Conservation (phyloP, 2,329 filamentous ascomycete genomes). For the Alternaria alternata region DNA sequence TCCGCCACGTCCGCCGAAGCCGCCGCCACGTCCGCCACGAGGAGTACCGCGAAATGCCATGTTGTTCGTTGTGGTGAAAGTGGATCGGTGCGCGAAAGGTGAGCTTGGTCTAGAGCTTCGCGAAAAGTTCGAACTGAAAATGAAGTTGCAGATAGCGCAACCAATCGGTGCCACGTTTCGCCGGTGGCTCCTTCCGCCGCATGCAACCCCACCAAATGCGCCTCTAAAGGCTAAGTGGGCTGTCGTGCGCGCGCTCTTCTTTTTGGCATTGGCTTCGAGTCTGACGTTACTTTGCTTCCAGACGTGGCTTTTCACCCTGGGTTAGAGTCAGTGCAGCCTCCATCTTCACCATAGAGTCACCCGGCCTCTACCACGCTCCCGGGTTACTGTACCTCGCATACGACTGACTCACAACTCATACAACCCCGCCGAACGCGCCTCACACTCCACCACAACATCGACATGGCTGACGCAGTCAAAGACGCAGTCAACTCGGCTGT, state of each 20-base stretch:
- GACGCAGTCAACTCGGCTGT: conserved; percentile 59
- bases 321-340: conserved; percentile 13
- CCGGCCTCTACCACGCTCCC: conserved; percentile 7
- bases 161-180: conserved; percentile 41
- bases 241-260: conserved; percentile 32
- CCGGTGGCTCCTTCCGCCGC: conserved; percentile 26
- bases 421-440: conserved; percentile 27
- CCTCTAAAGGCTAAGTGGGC: conserved; percentile 31
- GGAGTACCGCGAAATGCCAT: conserved; percentile 69
- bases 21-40: conserved; percentile 52
- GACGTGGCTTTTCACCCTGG: conserved; percentile 12
- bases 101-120: conserved; percentile 37
- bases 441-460: conserved; percentile 31
- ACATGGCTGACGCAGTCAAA: conserved; percentile 60
- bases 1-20: conserved; percentile 62
- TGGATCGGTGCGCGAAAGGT: conserved; percentile 38
- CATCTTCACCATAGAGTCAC: neutral
- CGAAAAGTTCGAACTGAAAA: conserved; percentile 39
- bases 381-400: conserved; percentile 7
- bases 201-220: conserved; percentile 37
- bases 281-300: conserved; percentile 14
- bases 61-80: conserved; percentile 41
- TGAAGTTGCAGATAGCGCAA: conserved; percentile 29
- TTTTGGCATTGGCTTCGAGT: conserved; percentile 36
- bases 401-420: conserved; percentile 40